phyloP scores from a whole-genome alignment of 2,329 filamentous ascomycete species.

The Passalora sequoiae region DNA sequence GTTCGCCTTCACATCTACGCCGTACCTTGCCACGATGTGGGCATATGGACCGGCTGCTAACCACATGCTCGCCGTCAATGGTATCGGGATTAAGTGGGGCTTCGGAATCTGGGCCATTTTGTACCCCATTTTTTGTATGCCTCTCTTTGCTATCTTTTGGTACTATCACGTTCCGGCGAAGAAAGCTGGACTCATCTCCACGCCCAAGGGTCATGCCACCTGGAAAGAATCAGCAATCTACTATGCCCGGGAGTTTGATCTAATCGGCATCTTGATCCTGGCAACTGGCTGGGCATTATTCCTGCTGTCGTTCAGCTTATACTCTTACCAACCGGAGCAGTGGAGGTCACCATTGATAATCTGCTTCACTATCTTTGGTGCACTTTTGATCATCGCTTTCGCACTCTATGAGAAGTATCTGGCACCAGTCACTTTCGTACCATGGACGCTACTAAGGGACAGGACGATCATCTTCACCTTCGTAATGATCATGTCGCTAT shows the following conservation, averaged over 20 bases:
- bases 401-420: slow-evolving; percentile 54
- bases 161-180: slow-evolving; percentile 25
- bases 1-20: slow-evolving; percentile 28
- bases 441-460: slow-evolving; percentile 47
- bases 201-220: slow-evolving; percentile 19
- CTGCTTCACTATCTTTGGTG: slow-evolving; percentile 30
- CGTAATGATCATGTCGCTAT: slow-evolving; percentile 35
- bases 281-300: slow-evolving; percentile 56
- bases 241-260: slow-evolving; percentile 29
- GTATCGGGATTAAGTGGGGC: slow-evolving; percentile 30
- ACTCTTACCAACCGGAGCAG: slow-evolving; percentile 28
- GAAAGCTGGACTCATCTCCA: slow-evolving; percentile 21
- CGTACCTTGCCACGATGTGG: slow-evolving; percentile 31
- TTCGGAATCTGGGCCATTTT: slow-evolving; percentile 32
- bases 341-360: slow-evolving; percentile 39
- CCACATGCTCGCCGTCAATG: slow-evolving; percentile 22
- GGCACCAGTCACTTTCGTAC: slow-evolving; percentile 54
- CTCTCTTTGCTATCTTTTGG: slow-evolving; percentile 18
- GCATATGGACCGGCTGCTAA: slow-evolving; percentile 25
- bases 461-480: slow-evolving; percentile 50
- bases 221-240: slow-evolving; percentile 19
- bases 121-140: slow-evolving; percentile 22
- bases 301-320: slow-evolving; percentile 63
- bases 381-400: slow-evolving; percentile 38
- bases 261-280: slow-evolving; percentile 27